Base-by-base conservation (phyloP, 2,329 filamentous ascomycete genomes). In the Botrytis galanthina region DNA sequence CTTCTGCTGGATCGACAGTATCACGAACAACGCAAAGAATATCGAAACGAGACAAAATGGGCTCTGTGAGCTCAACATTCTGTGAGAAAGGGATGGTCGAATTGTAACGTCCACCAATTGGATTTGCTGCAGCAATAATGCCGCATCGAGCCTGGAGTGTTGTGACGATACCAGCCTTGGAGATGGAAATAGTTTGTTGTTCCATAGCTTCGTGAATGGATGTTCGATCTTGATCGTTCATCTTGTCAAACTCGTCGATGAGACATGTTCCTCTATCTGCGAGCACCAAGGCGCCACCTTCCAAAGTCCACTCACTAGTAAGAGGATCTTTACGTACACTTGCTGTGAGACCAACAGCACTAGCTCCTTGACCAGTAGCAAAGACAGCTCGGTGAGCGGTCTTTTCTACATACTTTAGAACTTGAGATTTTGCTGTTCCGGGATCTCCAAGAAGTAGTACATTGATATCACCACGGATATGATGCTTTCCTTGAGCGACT, bases 141-240 rank as follows among this genome's bases (percentile, higher is more conserved):
- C 95, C 94, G 82, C 96, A 99, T 57, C 96, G 92, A 61, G 96
- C 96, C 82, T 99, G 95, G 0, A 99, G 87, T 0, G 96, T 98
- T 1, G 96, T 99, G 61, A 99, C 96, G 75, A 99, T 99, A 83
- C 96, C 96, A 0, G 96, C 96, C 82, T 99, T 99, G 76, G 94
- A 97, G 80, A 99, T 99, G 75, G 95, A 98, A 78, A 99, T 99
- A 1, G 96, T 99, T 84, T 99, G 96, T 83, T 99, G 96, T 83
- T 99, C 96, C 96, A 99, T 99, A 74, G 96, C 96, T 86, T 99
- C 96, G 87, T 99, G 96, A 78, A 99, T 99, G 12, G 94, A 97
- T 1, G 96, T 98, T 77, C 96, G 90, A 82, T 99, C 96, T 81
- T 98, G 94, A 82, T 99, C 96, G 82, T 98, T 98, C 96, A 99